These are phyloP conservation scores for Rhodotorula diobovata DNA, from an alignment of 768 basidiomycete genomes.

Conservation along the genomic window DNA sequence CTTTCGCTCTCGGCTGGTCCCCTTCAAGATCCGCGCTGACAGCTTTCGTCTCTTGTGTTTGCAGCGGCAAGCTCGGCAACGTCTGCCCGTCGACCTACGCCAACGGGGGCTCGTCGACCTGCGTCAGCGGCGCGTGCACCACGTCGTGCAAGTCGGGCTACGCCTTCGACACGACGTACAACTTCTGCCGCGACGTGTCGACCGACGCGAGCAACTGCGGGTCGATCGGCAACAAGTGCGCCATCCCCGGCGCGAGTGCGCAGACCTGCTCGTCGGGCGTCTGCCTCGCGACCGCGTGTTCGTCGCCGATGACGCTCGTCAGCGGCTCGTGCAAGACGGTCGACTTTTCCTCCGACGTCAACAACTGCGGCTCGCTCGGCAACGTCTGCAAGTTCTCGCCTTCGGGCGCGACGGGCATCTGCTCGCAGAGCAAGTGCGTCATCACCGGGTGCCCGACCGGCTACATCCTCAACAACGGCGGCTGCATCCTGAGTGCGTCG, in stretches of 20 bases:
- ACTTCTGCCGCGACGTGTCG: constrained; percentile 3
- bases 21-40: not conserved
- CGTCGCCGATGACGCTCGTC: constrained; percentile 14
- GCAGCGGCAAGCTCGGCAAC: not conserved
- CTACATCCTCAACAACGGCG: constrained; percentile 7
- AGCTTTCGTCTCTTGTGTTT: not conserved
- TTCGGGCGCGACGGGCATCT: not conserved
- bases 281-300: constrained; percentile 21
- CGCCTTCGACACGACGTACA: not conserved
- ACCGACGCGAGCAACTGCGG: constrained; percentile 14
- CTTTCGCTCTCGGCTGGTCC: not conserved
- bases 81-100: constrained; percentile 14
- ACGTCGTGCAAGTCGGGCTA: constrained; percentile 9
- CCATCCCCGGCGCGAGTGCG: constrained; percentile 1
- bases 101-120: constrained; percentile 12
- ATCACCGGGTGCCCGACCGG: constrained; percentile 1
- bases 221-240: not conserved
- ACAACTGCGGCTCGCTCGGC: constrained; percentile 12
- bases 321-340: constrained; percentile 2
- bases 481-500: constrained; percentile 10
- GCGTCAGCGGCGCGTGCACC: constrained; percentile 5
- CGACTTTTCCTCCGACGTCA: constrained; percentile 9
- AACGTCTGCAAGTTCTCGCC: constrained; percentile 17
- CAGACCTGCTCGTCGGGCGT: constrained; percentile 11
- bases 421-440: not conserved